A percentile compares a stretch with the other conserved stretches of the same genome.
Conservation (phyloP, 2,329 filamentous ascomycete species). For the Stylonectria norvegica region DNA sequence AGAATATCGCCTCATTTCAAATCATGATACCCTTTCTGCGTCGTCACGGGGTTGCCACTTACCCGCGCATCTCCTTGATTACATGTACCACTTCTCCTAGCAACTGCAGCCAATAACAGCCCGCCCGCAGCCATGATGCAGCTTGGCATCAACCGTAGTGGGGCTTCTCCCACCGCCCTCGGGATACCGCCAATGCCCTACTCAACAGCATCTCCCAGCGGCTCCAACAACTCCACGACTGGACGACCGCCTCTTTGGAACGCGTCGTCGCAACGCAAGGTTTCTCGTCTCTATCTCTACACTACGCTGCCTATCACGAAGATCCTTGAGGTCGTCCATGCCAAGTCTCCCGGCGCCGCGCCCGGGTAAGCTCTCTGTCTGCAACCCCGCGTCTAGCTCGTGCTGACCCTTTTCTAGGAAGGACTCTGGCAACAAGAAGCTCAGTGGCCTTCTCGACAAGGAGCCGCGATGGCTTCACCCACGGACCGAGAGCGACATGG, state of each 20-base stretch:
- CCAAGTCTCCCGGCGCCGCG: slow-evolving; percentile 38
- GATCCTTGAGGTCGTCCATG: slow-evolving; percentile 48
- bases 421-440: slow-evolving; percentile 57
- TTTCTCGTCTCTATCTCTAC: slow-evolving; percentile 55
- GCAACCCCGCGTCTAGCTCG: neutral
- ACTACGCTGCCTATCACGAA: slow-evolving; percentile 50
- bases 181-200: slow-evolving; percentile 10
- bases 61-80: neutral
- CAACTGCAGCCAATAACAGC: neutral
- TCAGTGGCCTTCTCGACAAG: slow-evolving; percentile 55
- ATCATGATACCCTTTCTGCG: too few species aligned
- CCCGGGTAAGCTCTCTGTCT: slow-evolving; percentile 41
- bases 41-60: too few species aligned
- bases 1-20: too few species aligned
- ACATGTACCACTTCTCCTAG: neutral
- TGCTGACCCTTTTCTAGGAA: slow-evolving; percentile 35
- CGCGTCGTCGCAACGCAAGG: slow-evolving; percentile 48
- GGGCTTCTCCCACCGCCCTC: slow-evolving; percentile 8
- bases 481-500: slow-evolving; percentile 49
- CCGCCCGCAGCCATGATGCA: slow-evolving; percentile 5
- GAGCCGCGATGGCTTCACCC: slow-evolving; percentile 57
- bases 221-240: slow-evolving; percentile 30
- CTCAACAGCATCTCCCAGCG: slow-evolving; percentile 28
- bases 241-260: slow-evolving; percentile 58
- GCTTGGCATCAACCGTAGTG: too few species aligned